Base-by-base conservation (phyloP, 2,329 filamentous ascomycete genomes). In the Kalmusia sp. region DNA sequence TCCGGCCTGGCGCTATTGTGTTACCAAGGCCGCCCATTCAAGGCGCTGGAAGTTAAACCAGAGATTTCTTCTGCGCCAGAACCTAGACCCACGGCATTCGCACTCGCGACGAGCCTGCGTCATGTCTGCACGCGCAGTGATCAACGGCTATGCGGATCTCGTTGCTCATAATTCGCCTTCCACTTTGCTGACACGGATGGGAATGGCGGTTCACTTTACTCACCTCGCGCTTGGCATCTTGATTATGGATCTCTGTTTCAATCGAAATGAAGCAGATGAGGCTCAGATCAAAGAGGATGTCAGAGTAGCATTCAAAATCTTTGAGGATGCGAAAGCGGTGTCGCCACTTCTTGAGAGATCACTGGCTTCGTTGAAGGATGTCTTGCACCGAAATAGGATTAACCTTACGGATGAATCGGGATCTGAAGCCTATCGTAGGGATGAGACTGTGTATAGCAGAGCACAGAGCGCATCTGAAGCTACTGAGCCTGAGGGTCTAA, bases 11-110 rank as follows among this genome's bases (percentile, higher is more conserved):
- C 45, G 44, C 15, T 54, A 43, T 30, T 49, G 27, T 17, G 25
- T 54, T 9, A 9, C 37, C 3, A 49, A 38, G 6, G 21, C 34
- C 6, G 45, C 33, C 2, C 33, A 49, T 22, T 49, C 43, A 6
- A 33, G 50, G 24, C 43, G 50, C 7, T 52, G 50, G 43, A 52
- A 48, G 38, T 19, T 52, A n/a, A 45, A 52, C 25, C 50, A 48
- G n/a, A 19, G 24, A 21, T 52, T 52, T 24, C 50, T 52, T 14
- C 24, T 52, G 11, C 41, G 50, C 19, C 50, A 52, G 19, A 17
- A 19, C 3, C 31, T 31, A 12, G 41, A 52, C 27, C 34, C 50
- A 9, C 41, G 50, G 9, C 48, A 52, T 19, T 7, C 15, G 14
- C 40, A 47, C 35, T 52, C 50, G 11, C 33, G 50, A 40, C 24